phyloP scores from a whole-genome alignment of 1,284 basidiomycete genomes.

The Puccinia horiana region DNA sequence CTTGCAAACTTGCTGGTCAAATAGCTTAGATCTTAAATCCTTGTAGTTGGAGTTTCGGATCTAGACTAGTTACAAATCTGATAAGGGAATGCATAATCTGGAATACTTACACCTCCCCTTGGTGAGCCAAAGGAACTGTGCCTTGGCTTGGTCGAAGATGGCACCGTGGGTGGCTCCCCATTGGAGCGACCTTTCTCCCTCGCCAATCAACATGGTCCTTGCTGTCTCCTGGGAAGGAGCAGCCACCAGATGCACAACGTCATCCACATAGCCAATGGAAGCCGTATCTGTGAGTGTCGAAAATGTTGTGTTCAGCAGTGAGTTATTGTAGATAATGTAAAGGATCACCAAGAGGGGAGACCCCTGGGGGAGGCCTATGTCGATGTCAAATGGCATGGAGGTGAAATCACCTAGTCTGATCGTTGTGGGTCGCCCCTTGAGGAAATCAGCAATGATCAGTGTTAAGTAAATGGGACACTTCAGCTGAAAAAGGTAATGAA shows the following conservation, averaged over 20 bases:
- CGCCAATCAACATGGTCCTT: background rate
- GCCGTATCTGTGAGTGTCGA: background rate
- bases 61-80: no score
- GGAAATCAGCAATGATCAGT: background rate
- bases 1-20: no score
- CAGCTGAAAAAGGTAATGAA: background rate
- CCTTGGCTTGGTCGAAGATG: background rate
- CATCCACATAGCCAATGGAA: slow-evolving; percentile 12
- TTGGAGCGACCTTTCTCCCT: background rate
- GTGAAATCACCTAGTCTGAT: background rate
- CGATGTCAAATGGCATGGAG: background rate
- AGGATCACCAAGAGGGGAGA: slow-evolving; percentile 11
- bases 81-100: no score
- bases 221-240: background rate
- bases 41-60: no score
- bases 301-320: background rate
- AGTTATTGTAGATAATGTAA: slow-evolving; percentile 22
- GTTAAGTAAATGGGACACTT: background rate
- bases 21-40: no score
- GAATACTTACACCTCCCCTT: no score
- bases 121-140: slow-evolving; percentile 18
- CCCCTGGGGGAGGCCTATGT: slow-evolving; percentile 19
- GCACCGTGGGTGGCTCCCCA: background rate
- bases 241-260: slow-evolving; percentile 9
- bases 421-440: background rate